Conservation (phyloP, 192 early-diverging fungal genomes). For the Rhizophagus clarus region DNA sequence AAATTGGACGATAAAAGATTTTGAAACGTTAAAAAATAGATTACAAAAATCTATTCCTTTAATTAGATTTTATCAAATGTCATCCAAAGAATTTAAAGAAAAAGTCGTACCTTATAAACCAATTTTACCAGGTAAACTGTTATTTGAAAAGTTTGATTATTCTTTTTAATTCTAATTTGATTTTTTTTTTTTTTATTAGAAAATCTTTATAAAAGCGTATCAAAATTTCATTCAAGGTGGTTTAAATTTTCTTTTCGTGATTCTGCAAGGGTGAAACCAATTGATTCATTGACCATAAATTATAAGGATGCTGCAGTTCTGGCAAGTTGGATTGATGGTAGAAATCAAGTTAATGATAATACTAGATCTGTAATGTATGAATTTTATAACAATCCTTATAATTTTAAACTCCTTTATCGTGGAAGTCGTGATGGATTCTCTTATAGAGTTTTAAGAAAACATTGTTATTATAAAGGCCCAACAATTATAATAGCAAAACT, state of each 20-base stretch:
- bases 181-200: neutral
- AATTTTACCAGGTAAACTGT: slow-evolving; percentile 7
- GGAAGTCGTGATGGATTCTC: slow-evolving; percentile 5
- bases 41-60: slow-evolving; percentile 1
- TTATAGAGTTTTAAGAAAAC: neutral
- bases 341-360: neutral
- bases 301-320: neutral
- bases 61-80: slow-evolving; percentile 28
- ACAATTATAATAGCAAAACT: neutral
- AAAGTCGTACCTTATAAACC: slow-evolving; percentile 7
- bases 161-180: neutral
- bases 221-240: too few relatives aligned
- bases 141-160: neutral
- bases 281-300: neutral
- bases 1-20: slow-evolving; percentile 3
- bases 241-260: too few relatives aligned
- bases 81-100: slow-evolving; percentile 3
- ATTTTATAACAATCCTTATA: neutral
- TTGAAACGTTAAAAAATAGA: slow-evolving; percentile 1
- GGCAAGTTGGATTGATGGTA: slow-evolving; percentile 8
- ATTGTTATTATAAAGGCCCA: slow-evolving; percentile 3
- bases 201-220: too few relatives aligned
- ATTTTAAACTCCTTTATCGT: slow-evolving; percentile 14
- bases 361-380: neutral
- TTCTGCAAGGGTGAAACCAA: neutral